Evolutionary conservation across 2,329 filamentous ascomycete genomes (phyloP).

Genomic region (Escovopsis sp.): DNA sequence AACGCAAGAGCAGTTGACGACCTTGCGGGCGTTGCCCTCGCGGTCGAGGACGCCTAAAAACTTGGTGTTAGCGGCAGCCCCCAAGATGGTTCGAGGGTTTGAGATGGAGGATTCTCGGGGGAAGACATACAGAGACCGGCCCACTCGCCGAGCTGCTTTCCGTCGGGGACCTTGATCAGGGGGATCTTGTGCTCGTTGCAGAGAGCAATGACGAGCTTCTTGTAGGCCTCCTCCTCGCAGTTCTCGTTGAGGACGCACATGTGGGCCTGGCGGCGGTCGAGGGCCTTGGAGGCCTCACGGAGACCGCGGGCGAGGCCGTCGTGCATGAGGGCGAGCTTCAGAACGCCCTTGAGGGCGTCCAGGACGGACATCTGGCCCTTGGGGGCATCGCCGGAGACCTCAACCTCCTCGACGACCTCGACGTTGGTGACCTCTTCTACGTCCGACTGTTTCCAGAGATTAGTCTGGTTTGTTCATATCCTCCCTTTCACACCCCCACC

Average conservation of each 20-base stretch:
- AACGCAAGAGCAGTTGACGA: constrained; percentile 99
- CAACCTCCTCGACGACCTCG: constrained; percentile 75
- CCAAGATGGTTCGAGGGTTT: too few species aligned
- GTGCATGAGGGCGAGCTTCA: constrained; percentile 98
- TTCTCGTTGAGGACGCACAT: constrained; percentile 99
- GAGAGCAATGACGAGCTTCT: constrained; percentile 98
- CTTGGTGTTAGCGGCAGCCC: constrained; percentile 6
- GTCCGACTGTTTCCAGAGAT: constrained; percentile 60
- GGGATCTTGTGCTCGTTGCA: constrained; percentile 99
- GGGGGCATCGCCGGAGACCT: constrained; percentile 83
- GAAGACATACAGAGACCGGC: constrained; percentile 89
- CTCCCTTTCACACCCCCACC: too few species aligned
- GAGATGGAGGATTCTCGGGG: constrained; percentile 12
- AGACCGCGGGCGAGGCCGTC: constrained; percentile 97
- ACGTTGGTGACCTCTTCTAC: constrained; percentile 93
- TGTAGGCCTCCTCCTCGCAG: constrained; percentile 99
- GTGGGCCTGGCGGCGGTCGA: constrained; percentile 96
- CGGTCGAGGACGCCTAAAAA: constrained; percentile 83
- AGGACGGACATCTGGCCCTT: constrained; percentile 96
- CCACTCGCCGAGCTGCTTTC: constrained; percentile 99
- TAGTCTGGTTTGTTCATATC: too few species aligned
- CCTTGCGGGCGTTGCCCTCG: constrained; percentile 98
- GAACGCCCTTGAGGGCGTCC: constrained; percentile 95
- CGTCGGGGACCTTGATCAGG: constrained; percentile 98
- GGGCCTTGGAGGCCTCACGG: constrained; percentile 95